These are phyloP conservation scores for Citeromyces matritensis DNA, from an alignment of 805 yeast species.

Conservation along the genomic window DNA sequence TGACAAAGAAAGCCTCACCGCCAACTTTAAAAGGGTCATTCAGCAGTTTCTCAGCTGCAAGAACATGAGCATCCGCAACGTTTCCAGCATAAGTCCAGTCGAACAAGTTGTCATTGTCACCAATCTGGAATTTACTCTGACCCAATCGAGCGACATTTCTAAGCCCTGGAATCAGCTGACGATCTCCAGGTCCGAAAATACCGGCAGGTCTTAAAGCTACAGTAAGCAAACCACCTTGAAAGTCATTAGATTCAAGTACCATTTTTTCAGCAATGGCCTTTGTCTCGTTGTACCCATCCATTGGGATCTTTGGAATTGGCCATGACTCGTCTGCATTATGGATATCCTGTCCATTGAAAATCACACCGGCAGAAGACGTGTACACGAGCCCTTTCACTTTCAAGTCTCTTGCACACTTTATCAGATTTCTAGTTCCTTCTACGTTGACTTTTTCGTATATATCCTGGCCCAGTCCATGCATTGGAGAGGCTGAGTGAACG, in stretches of 20 bases:
- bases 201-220: constrained; percentile 95
- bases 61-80: constrained; percentile 91
- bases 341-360: constrained; percentile 88
- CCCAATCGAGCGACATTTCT: constrained; percentile 71
- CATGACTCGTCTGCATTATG: constrained; percentile 86
- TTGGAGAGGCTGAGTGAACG: constrained; percentile 94
- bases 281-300: constrained; percentile 95
- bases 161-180: constrained; percentile 90
- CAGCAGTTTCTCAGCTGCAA: constrained; percentile 72
- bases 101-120: constrained; percentile 84
- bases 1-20: constrained; percentile 81
- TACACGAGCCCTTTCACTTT: constrained; percentile 61
- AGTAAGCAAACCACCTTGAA: constrained; percentile 44
- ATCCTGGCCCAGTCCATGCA: constrained; percentile 75
- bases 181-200: constrained; percentile 96
- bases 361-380: constrained; percentile 96
- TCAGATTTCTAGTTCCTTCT: constrained; percentile 67
- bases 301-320: constrained; percentile 84
- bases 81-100: constrained; percentile 99
- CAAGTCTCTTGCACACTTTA: constrained; percentile 41
- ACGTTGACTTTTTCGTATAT: constrained; percentile 86
- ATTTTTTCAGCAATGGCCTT: constrained; percentile 82
- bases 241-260: constrained; percentile 61
- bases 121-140: constrained; percentile 85
- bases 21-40: constrained; percentile 34